Evolutionary conservation across 164 flowering plant species (phyloP).

Genomic region (Hamamelis virginiana): DNA sequence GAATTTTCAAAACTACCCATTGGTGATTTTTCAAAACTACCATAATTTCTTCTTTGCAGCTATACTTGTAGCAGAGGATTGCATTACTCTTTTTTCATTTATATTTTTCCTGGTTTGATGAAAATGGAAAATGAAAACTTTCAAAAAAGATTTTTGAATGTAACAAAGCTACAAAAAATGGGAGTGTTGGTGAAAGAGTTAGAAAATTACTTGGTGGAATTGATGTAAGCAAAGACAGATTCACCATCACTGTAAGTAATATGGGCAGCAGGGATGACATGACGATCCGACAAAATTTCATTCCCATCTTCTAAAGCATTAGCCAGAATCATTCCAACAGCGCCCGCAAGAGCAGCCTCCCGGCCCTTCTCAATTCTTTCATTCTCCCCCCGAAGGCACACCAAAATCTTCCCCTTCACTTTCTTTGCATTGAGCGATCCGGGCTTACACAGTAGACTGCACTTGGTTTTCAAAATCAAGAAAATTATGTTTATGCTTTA

Average conservation of each 20-base stretch:
- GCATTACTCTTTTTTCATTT: no score
- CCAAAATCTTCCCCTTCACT: conserved; percentile 32
- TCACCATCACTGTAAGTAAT: conserved; percentile 14
- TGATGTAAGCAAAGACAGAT: conserved; percentile 19
- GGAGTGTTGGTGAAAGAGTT: neutral
- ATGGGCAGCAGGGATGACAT: conserved; percentile 19
- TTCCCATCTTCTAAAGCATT: conserved; percentile 9
- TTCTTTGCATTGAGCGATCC: conserved; percentile 23
- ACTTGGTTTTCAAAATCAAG: no score
- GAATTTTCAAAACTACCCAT: no score
- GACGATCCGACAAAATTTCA: conserved; percentile 18
- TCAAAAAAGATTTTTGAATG: no score
- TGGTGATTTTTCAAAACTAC: no score
- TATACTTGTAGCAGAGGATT: no score
- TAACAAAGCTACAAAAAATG: no score
- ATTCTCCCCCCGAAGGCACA: conserved; percentile 22
- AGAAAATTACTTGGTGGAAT: conserved; percentile 17
- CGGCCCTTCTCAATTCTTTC: conserved; percentile 20
- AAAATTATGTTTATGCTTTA: no score
- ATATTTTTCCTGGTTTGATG: no score
- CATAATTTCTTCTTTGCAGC: no score
- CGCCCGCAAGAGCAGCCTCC: conserved; percentile 19
- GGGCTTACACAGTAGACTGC: conserved; percentile 18
- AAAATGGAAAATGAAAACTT: no score
- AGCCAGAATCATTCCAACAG: conserved; percentile 25